Base-by-base conservation (phyloP, 23 red algal species). In the Pyropia yezoensis region DNA sequence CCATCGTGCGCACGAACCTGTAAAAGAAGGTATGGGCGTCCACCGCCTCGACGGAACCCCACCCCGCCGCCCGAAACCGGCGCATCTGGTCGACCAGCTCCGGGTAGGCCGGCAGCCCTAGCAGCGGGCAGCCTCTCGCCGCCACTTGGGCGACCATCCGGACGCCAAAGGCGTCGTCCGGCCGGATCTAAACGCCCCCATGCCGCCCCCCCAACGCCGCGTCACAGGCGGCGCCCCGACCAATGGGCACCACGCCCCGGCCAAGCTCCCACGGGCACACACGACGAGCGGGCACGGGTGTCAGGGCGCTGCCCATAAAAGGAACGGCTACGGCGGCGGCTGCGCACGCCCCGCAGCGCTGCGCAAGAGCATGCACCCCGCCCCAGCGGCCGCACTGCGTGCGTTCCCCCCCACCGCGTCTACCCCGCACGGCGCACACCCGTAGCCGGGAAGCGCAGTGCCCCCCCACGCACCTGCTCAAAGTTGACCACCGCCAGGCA, bases 111-210 rank as follows among this genome's bases (percentile, higher is more conserved):
- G 25, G 14, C 54, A 89, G 28, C n/a, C 84, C 77, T 1, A 63
- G 61, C 20, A 89, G 25, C 11, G 84, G 62, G 54, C 67, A 78
- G 17, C 84, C 84, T 62, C 84, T 52, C 14, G 66, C 24, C 34
- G 75, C 84, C 20, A 89, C 73, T 56, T 89, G 69, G 17, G 50
- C 19, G 12, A 66, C 74, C 84, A 89, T 89, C 56, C 78, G 73
- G 25, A 17, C 17, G 4, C 84, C 84, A 58, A 89, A 89, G 15
- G 73, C 66, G 30, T 76, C 73, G 25, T 59, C 63, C 33, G 61
- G 74, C 22, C 26, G 50, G 4, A 45, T 64, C 61, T 64, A 64
- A 7, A 62, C 27, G 14, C 14, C 7, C 11, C 9, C 33, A 8
- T 32, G 14, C 33, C 7, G 28, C 14, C 16, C 17, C 17, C 17